Base-by-base conservation (phyloP, 495 filamentous ascomycete genomes). In the Geopyxis carbonaria region DNA sequence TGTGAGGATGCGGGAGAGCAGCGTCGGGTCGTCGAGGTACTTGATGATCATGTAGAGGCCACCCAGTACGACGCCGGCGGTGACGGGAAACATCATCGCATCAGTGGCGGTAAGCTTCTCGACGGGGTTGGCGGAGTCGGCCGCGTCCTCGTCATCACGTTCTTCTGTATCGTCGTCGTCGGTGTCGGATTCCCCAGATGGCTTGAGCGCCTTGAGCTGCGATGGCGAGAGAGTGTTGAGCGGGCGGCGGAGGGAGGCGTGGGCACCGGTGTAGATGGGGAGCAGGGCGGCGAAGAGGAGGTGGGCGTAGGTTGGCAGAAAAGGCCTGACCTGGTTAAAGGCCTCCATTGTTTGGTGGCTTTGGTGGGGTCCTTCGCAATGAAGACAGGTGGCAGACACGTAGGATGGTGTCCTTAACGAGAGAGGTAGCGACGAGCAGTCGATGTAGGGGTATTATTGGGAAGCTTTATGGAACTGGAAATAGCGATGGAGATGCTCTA, bases 21-120 rank as follows among this genome's bases (percentile, higher is more conserved):
- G 59, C 7, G 71, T 64, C 0, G 87, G 75, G 50, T 92, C 80
- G 46, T 89, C 68, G 19, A 92, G 66, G 68, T 76, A 91, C 50
- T 91, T 82, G 55, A 95, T 83, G 37, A 93, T 64, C 50, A 86
- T 72, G 59, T 94, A 95, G 9, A 97, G 65, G 0, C 73, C 76
- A 21, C 75, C 65, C 7, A 97, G 70, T 0, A 76, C 71, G 2
- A 61, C 43, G 4, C 76, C 89, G 6, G 84, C 87, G 23, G 80
- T 59, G n/a, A 94, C 46, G 5, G 89, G 89, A 35, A 94, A 78
- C 58, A 89, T 63, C 46, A 95, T 65, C 22, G 84, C 89, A 61
- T 95, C 89, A 0, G 70, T 76, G 2, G 82, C 77, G 14, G 65
- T 62, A 22, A 97, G 59, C 1, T 79, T 80, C 45, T 93, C 84